Conservation (phyloP, 768 basidiomycete species). For the Porpolomopsis calyptriformis region DNA sequence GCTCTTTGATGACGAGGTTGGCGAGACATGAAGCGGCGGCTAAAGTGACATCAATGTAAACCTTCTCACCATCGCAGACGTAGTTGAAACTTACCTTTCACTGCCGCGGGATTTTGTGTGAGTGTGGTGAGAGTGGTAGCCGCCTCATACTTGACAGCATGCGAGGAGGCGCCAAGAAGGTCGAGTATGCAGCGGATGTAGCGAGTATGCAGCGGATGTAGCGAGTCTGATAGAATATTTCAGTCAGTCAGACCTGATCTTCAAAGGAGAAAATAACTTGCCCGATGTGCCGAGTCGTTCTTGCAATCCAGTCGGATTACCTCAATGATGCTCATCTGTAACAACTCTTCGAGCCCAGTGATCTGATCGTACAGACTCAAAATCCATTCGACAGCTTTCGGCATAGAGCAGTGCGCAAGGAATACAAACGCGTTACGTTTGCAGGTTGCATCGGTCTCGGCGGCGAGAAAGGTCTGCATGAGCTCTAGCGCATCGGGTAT, state of each 20-base stretch:
- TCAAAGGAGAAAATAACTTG: constrained; percentile 27
- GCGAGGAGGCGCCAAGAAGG: constrained; percentile 76
- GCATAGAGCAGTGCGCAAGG: constrained; percentile 75
- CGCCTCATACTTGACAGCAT: constrained; percentile 96
- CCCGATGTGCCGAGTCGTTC: constrained; percentile 71
- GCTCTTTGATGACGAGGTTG: constrained; percentile 85
- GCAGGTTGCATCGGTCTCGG: constrained; percentile 92
- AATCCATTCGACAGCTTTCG: constrained; percentile 87
- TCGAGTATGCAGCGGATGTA: constrained; percentile 90
- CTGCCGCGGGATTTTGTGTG: constrained; percentile 90
- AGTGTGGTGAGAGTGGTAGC: constrained; percentile 89
- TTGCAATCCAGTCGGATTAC: constrained; percentile 86
- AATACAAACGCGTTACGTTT: constrained; percentile 97
- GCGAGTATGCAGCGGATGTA: no score
- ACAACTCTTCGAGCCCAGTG: constrained; percentile 70
- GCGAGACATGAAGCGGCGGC: constrained; percentile 86
- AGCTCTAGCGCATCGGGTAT: constrained; percentile 95
- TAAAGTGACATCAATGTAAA: no score
- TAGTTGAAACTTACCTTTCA: constrained; percentile 75
- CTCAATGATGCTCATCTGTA: constrained; percentile 96
- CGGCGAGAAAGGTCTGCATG: constrained; percentile 90
- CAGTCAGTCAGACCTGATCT: neutral
- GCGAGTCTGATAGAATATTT: constrained; percentile 44
- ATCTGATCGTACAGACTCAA: constrained; percentile 78
- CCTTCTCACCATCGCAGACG: no score